Conservation (phyloP, 1,284 basidiomycete species). For the Ganoderma meredithae region DNA sequence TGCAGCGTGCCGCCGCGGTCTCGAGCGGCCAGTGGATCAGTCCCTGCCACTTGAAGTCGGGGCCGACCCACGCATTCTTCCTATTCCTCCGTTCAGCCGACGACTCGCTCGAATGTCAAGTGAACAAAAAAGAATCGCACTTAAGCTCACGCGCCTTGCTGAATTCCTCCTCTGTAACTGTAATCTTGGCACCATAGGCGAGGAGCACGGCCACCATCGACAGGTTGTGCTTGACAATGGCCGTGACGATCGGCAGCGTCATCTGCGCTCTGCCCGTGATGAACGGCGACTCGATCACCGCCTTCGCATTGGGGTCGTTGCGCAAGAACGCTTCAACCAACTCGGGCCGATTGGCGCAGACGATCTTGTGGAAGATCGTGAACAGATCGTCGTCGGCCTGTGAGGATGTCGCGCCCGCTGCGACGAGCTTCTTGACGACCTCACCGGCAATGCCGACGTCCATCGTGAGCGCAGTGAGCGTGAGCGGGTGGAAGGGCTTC, state of each 20-base stretch:
- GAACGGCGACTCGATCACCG: constrained; percentile 54
- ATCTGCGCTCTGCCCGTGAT: constrained; percentile 31
- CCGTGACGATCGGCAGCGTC: constrained; percentile 47
- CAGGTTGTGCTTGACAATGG: constrained; percentile 45
- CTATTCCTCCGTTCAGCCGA: neutral
- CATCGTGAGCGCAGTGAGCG: constrained; percentile 53
- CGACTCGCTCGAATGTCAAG: neutral
- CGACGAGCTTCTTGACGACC: constrained; percentile 55
- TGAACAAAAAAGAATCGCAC: constrained; percentile 24
- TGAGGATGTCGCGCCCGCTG: constrained; percentile 55
- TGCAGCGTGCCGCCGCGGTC: constrained; percentile 46
- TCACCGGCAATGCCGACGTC: constrained; percentile 51
- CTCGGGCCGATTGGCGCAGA: constrained; percentile 47
- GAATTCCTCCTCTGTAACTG: constrained; percentile 43
- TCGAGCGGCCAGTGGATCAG: constrained; percentile 49
- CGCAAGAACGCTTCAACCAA: constrained; percentile 54
- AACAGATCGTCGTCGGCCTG: constrained; percentile 52
- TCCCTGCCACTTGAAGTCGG: constrained; percentile 14
- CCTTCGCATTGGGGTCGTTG: constrained; percentile 55
- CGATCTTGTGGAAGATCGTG: constrained; percentile 58
- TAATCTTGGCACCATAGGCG: constrained; percentile 50
- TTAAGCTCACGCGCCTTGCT: constrained; percentile 38
- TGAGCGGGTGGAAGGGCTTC: constrained; percentile 53
- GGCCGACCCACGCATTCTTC: neutral
- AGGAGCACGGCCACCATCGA: constrained; percentile 49